phyloP scores from a whole-genome alignment of 2,329 filamentous ascomycete species.

The Trichophyton simii region DNA sequence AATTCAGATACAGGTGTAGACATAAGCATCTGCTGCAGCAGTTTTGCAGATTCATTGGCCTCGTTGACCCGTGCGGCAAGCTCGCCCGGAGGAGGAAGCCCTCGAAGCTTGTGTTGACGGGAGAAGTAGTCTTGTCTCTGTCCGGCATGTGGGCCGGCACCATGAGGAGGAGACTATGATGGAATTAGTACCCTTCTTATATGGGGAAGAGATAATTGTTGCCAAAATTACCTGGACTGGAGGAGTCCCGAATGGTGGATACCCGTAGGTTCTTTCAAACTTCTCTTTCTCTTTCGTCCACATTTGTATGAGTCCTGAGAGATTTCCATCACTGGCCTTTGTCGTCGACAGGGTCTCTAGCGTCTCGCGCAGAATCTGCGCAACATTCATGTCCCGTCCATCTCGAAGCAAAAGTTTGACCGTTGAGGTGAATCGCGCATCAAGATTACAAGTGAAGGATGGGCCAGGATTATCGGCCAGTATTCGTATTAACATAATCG shows the following conservation, averaged over 20 bases:
- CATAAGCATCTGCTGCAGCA: conserved; percentile 83
- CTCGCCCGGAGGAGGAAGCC: conserved; percentile 57
- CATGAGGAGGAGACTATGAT: background rate
- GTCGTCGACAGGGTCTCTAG: conserved; percentile 63
- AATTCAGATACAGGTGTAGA: conserved; percentile 68
- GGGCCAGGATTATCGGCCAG: conserved; percentile 80
- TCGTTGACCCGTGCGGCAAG: conserved; percentile 76
- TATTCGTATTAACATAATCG: conserved; percentile 89
- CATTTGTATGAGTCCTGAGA: conserved; percentile 63
- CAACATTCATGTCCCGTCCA: conserved; percentile 60
- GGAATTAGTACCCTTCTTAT: background rate
- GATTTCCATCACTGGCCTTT: conserved; percentile 60
- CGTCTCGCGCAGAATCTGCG: conserved; percentile 78
- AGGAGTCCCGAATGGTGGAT: background rate
- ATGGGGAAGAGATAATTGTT: background rate
- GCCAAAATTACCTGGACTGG: background rate
- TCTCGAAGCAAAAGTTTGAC: conserved; percentile 62
- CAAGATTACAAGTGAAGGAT: conserved; percentile 82
- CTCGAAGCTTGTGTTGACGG: conserved; percentile 23
- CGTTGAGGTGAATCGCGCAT: conserved; percentile 67
- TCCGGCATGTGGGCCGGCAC: conserved; percentile 1
- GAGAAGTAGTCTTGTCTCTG: conserved; percentile 14
- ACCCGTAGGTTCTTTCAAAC: conserved; percentile 31
- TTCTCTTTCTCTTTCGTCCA: conserved; percentile 78
- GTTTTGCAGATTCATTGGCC: conserved; percentile 75